Evolutionary conservation across 2,329 filamentous ascomycete genomes (phyloP), one percentile per base, ranked within the genome.

Genomic region (Neonectria faginata): DNA sequence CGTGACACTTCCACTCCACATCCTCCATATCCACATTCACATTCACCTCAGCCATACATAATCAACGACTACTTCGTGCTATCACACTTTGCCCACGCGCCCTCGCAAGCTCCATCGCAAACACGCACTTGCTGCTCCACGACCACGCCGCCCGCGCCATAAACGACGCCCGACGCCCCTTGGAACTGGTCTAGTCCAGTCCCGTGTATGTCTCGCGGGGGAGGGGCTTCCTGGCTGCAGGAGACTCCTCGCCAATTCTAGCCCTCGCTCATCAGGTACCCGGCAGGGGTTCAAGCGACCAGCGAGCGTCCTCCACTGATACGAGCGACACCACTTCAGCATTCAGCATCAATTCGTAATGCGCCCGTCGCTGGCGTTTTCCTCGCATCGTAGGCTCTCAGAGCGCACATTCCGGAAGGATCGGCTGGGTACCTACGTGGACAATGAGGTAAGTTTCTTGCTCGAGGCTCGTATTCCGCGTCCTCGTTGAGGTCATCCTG

Each of bases 321-420:
- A 62, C 53, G 61, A 41, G 48, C 29, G 9, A 27, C 29, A 27
- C 29, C 29, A 47, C 14, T 18, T 39, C 53, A 20, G 27, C 45
- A 42, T 22, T 56, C 50, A 42, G 27, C 45, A 42, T 41, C 44
- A 55, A 42, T 39, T 55, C 44, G 48, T 61, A 22, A 44, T n/a
- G 53, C 44, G 25, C 31, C 59, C 53, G 47, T 57, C 44, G 53
- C 22, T 39, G 53, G 69, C 68, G 58, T 47, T 55, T 52, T 53
- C n/a, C 59, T 60, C 51, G 57, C 45, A 56, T 45, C 18, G 61
- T 33, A 44, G 41, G 45, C 47, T 56, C 66, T 52, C 59, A 47
- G 69, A 67, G 63, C 62, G 57, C 69, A 50, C 10, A 36, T 64
- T n/a, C 29, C 56, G 56, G 56, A 58, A 58, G 47, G 11, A 44